phyloP scores from a whole-genome alignment of 768 basidiomycete species.

The Epithele typhae region DNA sequence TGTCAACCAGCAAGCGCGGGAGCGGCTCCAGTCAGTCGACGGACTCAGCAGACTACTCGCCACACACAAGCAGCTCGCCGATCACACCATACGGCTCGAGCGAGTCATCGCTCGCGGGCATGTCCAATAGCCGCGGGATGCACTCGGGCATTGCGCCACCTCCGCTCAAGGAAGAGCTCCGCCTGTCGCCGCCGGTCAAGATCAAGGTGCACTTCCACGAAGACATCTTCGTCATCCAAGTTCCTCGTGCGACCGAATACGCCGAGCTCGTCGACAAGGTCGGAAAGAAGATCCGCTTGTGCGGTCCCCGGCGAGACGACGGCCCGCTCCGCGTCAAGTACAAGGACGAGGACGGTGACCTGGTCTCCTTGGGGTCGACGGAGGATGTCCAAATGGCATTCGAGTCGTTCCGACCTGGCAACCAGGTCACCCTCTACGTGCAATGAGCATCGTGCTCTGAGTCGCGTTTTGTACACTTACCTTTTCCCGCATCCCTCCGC shows the following conservation, averaged over 20 bases:
- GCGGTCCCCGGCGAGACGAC: conserved; percentile 77
- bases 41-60: conserved; percentile 80
- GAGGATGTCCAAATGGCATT: conserved; percentile 96
- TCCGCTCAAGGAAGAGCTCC: conserved; percentile 91
- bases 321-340: conserved; percentile 85
- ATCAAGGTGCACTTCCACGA: conserved; percentile 95
- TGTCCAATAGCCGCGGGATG: conserved; percentile 41
- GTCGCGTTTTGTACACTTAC: background rate
- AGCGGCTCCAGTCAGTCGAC: conserved; percentile 85
- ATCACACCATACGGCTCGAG: conserved; percentile 89
- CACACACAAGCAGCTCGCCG: conserved; percentile 73
- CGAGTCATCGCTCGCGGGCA: conserved; percentile 68
- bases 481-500: conserved; percentile 3
- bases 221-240: conserved; percentile 93
- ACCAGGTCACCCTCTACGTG: conserved; percentile 78
- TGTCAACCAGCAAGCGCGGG: conserved; percentile 60
- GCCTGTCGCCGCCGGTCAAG: conserved; percentile 60
- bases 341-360: conserved; percentile 88
- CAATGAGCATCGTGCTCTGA: conserved; percentile 39
- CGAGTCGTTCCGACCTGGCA: conserved; percentile 74
- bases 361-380: conserved; percentile 82
- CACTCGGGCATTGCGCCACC: conserved; percentile 43
- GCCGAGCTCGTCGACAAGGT: conserved; percentile 85
- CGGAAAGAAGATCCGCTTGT: conserved; percentile 87
- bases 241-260: conserved; percentile 75